phyloP scores from a whole-genome alignment of 164 flowering plant genomes.

The Aristolochia contorta region DNA sequence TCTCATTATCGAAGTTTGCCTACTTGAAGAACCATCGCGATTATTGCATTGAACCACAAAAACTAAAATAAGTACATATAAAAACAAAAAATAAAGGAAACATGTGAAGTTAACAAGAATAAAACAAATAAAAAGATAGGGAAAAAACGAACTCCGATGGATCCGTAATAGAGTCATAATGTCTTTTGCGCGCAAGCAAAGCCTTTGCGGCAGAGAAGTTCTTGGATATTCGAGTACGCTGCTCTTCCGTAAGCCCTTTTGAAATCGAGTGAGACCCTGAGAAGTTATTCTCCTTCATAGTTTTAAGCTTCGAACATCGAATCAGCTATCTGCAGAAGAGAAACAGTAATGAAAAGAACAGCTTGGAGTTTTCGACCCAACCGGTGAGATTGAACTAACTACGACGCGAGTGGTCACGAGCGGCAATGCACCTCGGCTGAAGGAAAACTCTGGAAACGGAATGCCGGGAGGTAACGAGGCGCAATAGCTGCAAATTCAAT shows the following conservation, averaged over 20 bases:
- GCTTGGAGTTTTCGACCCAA: too few relatives aligned
- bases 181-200: conserved; percentile 61
- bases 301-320: too few relatives aligned
- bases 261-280: too few relatives aligned
- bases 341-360: too few relatives aligned
- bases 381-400: too few relatives aligned
- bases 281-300: too few relatives aligned
- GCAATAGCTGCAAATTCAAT: not conserved
- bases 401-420: too few relatives aligned
- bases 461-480: not conserved
- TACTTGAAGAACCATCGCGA: not conserved
- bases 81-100: not conserved
- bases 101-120: not conserved
- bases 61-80: too few relatives aligned
- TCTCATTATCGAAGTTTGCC: not conserved
- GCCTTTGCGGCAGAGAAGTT: conserved; percentile 73
- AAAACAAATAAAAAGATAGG: conserved; percentile 1
- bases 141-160: not conserved
- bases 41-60: not conserved
- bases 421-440: not conserved
- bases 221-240: conserved; percentile 56
- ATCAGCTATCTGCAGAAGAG: too few relatives aligned
- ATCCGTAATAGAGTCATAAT: conserved; percentile 7
- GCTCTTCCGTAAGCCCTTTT: conserved; percentile 30
- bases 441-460: not conserved